Conservation (phyloP, 768 basidiomycete genomes). For the Kwoniella newhampshirensis region DNA sequence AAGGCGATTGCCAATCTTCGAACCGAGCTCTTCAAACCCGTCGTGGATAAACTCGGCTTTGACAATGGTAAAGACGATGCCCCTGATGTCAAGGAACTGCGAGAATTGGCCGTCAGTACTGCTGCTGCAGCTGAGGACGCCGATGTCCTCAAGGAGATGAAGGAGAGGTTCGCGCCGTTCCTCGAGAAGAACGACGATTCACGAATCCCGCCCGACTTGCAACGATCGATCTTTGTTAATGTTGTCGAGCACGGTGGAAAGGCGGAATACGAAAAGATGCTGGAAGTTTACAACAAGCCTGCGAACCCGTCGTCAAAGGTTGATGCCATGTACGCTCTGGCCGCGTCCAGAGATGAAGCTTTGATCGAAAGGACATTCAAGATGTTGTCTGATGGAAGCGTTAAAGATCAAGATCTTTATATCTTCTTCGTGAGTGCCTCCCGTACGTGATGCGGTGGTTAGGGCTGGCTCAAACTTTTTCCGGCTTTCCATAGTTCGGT, state of each 20-base stretch:
- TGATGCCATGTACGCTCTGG: conserved; percentile 64
- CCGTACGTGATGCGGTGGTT: neutral
- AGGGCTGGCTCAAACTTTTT: neutral
- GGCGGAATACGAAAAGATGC: conserved; percentile 71
- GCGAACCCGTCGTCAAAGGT: conserved; percentile 71
- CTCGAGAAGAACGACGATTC: conserved; percentile 72
- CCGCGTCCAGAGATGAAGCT: conserved; percentile 60
- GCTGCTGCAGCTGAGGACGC: conserved; percentile 51
- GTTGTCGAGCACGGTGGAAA: conserved; percentile 72
- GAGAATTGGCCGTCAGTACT: conserved; percentile 66
- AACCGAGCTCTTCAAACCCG: conserved; percentile 61
- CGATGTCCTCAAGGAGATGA: conserved; percentile 68
- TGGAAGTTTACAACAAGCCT: conserved; percentile 68
- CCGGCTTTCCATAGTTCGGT: conserved; percentile 53
- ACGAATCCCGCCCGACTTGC: conserved; percentile 75
- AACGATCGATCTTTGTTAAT: conserved; percentile 58
- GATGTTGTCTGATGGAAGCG: conserved; percentile 58
- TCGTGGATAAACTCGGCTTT: conserved; percentile 76
- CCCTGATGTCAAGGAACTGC: conserved; percentile 67
- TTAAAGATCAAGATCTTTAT: conserved; percentile 56
- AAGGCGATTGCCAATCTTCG: conserved; percentile 56
- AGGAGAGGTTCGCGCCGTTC: conserved; percentile 68
- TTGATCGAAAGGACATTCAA: conserved; percentile 66
- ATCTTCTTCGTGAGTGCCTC: conserved; percentile 35
- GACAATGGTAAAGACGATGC: conserved; percentile 68